Percentiles rank a stretch among this genome's conserved stretches.
These are phyloP conservation scores for Coffea humblotiana DNA, from an alignment of 305 asterid species.

Conservation along the genomic window DNA sequence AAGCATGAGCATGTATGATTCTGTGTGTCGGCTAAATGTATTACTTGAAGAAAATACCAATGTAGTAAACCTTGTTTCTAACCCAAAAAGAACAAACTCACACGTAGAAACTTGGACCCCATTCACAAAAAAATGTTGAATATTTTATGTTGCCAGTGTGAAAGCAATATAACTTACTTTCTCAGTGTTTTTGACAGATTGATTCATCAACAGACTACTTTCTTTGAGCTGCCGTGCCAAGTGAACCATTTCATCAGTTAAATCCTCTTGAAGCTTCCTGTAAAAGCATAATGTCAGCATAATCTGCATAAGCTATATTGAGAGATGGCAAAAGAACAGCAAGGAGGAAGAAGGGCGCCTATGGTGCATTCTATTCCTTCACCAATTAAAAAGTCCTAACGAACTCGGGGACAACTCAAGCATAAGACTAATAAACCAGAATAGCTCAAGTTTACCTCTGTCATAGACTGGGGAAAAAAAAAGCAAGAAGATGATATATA, in stretches of 20 bases:
- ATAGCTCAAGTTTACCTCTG: background rate
- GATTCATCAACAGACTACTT: constrained; percentile 78
- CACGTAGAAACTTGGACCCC: too few relatives aligned
- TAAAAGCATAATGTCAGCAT: constrained; percentile 12
- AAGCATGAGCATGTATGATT: too few relatives aligned
- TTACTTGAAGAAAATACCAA: too few relatives aligned
- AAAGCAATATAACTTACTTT: constrained; percentile 41
- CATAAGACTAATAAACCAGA: background rate
- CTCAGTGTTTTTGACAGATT: constrained; percentile 75
- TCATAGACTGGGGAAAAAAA: background rate
- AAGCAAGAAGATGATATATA: background rate
- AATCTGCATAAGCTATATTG: constrained; percentile 2
- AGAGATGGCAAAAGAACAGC: background rate
- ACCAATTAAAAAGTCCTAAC: background rate
- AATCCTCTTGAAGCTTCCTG: constrained; percentile 92
- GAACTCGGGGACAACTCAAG: background rate
- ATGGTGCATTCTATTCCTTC: background rate
- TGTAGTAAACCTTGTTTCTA: too few relatives aligned
- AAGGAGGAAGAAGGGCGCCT: background rate
- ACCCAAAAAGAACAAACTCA: too few relatives aligned
- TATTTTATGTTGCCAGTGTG: too few relatives aligned
- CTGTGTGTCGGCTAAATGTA: too few relatives aligned
- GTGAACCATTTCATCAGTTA: constrained; percentile 90
- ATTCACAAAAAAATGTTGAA: too few relatives aligned
- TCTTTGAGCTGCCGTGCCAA: constrained; percentile 86